Evolutionary conservation across 2,329 filamentous ascomycete species (phyloP).

Genomic region (Ophiocordyceps camponoti-rufipedis): DNA sequence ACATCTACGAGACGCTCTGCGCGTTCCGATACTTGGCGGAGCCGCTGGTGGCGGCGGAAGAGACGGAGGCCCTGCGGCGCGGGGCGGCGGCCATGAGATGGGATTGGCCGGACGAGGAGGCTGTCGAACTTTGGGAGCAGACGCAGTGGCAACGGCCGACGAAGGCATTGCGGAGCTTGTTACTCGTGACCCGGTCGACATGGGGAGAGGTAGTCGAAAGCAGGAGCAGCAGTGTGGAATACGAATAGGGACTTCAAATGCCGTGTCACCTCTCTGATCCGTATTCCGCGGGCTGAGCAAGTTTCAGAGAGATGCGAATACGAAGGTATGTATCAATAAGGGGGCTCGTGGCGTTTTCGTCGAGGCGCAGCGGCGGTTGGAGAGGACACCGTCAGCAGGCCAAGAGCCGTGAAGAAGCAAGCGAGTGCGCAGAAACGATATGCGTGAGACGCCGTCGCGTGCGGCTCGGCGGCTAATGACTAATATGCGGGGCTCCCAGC

Average conservation of each 20-base stretch:
- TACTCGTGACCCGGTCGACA: neutral
- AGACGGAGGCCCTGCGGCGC: slow-evolving; percentile 12
- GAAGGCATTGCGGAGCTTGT: neutral
- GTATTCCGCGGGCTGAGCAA: too few relatives aligned
- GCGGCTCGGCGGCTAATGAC: neutral
- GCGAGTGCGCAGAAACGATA: too few relatives aligned
- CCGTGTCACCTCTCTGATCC: too few relatives aligned
- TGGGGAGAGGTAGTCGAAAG: neutral
- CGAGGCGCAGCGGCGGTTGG: neutral
- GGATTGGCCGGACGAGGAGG: slow-evolving; percentile 20
- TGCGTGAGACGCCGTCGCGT: neutral
- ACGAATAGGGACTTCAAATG: too few relatives aligned
- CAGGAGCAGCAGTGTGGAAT: too few relatives aligned
- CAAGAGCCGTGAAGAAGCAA: too few relatives aligned
- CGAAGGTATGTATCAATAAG: too few relatives aligned
- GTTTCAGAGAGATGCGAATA: too few relatives aligned
- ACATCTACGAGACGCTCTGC: slow-evolving; percentile 21
- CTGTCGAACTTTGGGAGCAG: slow-evolving; percentile 16
- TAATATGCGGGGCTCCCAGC: slow-evolving; percentile 5
- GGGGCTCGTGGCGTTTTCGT: neutral
- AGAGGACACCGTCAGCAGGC: too few relatives aligned
- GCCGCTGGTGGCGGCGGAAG: slow-evolving; percentile 17
- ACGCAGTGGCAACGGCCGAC: slow-evolving; percentile 7
- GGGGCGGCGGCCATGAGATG: slow-evolving; percentile 8
- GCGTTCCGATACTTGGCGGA: slow-evolving; percentile 30